phyloP scores from a whole-genome alignment of 1,139 yeast genomes.

The Hyphopichia wangnamkhiaoensis region DNA sequence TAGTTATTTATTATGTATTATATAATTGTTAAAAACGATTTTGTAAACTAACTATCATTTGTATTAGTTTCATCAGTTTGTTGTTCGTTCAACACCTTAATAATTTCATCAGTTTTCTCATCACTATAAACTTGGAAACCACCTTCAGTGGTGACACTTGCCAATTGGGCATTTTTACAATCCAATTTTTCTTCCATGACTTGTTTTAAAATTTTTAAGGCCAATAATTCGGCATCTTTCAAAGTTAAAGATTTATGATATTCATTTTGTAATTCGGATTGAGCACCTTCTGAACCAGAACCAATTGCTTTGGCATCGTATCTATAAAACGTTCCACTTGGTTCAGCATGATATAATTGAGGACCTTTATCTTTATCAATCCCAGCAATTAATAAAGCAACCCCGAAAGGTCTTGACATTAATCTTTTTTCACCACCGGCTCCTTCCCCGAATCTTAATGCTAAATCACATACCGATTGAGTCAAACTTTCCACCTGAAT shows the following conservation, averaged over 20 bases:
- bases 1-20: slow-evolving; percentile 7
- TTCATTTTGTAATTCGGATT: slow-evolving; percentile 94
- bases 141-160: slow-evolving; percentile 81
- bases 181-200: slow-evolving; percentile 99
- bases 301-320: slow-evolving; percentile 99
- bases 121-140: slow-evolving; percentile 90
- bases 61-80: slow-evolving; percentile 22
- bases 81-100: slow-evolving; percentile 72
- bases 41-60: slow-evolving; percentile 2
- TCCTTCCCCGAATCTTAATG: slow-evolving; percentile 96
- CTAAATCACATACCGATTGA: slow-evolving; percentile 95
- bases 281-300: slow-evolving; percentile 98
- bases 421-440: slow-evolving; percentile 96
- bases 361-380: slow-evolving; percentile 91
- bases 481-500: slow-evolving; percentile 93
- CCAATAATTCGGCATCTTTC: slow-evolving; percentile 88
- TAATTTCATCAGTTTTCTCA: slow-evolving; percentile 80
- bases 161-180: slow-evolving; percentile 92
- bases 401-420: slow-evolving; percentile 99
- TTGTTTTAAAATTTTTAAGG: slow-evolving; percentile 88
- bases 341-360: slow-evolving; percentile 97
- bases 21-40: not conserved
- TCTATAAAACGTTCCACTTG: slow-evolving; percentile 95
- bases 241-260: slow-evolving; percentile 93
- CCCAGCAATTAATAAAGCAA: slow-evolving; percentile 94